Conservation (phyloP, 352 stramenopile genomes). For the Pythium chondricola region DNA sequence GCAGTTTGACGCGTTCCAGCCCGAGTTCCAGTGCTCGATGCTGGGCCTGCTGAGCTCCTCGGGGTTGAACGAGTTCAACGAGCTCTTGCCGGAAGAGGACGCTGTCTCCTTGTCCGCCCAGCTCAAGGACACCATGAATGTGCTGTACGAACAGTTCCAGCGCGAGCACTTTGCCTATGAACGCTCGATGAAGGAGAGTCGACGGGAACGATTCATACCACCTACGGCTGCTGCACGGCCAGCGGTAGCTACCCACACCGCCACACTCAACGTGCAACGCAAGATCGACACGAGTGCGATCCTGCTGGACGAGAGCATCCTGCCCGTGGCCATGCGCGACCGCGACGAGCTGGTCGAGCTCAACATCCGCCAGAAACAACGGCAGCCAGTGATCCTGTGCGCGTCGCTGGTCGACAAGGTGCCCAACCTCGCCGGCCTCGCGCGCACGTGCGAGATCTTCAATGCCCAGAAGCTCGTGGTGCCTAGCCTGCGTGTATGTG, state of each 20-base stretch:
- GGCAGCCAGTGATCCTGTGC: constrained; percentile 72
- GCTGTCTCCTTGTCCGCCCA: constrained; percentile 40
- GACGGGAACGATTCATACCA: background rate
- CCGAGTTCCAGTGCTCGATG: constrained; percentile 68
- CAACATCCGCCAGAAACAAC: constrained; percentile 40
- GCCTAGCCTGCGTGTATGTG: constrained; percentile 72
- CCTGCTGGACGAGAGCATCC: constrained; percentile 51
- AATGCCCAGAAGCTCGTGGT: constrained; percentile 87
- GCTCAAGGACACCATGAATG: constrained; percentile 59
- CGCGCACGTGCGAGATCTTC: constrained; percentile 95
- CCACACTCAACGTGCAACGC: constrained; percentile 48
- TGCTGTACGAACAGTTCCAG: constrained; percentile 70
- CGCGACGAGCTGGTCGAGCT: constrained; percentile 22
- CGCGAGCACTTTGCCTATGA: constrained; percentile 48
- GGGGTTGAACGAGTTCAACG: constrained; percentile 69
- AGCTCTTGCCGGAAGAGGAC: constrained; percentile 60
- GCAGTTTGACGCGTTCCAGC: constrained; percentile 54
- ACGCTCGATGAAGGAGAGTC: background rate
- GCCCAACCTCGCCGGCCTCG: constrained; percentile 91
- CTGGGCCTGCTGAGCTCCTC: constrained; percentile 53
- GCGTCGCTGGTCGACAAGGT: constrained; percentile 92
- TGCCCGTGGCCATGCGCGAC: constrained; percentile 42
- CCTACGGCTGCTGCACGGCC: background rate
- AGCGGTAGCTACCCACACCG: background rate
- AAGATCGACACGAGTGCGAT: constrained; percentile 72